Percentiles rank a stretch among this genome's conserved stretches.
Evolutionary conservation across 306 rosid species (phyloP).

Genomic region (Cucurbita pepo): DNA sequence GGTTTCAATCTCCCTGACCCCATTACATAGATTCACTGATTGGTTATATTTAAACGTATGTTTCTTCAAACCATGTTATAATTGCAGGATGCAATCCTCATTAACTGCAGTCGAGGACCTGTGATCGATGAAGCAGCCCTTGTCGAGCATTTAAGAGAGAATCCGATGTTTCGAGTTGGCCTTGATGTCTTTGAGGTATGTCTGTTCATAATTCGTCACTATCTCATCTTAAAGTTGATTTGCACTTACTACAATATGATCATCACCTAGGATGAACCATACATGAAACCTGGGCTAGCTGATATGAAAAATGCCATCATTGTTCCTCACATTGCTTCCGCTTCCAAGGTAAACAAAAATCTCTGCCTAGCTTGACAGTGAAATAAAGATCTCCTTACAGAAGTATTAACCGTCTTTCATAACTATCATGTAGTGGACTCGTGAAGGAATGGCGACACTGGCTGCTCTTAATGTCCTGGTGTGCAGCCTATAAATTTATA

Average conservation of each 20-base stretch:
- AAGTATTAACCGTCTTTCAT: neutral
- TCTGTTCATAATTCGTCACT: neutral
- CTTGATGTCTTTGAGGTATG: slow-evolving; percentile 93
- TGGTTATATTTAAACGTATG: neutral
- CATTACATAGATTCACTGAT: neutral
- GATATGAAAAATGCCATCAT: slow-evolving; percentile 88
- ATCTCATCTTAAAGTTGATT: neutral
- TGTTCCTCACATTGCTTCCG: slow-evolving; percentile 98
- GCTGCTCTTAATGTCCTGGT: slow-evolving; percentile 99
- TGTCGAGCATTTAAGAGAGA: slow-evolving; percentile 69
- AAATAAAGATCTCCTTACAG: neutral
- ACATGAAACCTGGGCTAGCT: slow-evolving; percentile 95
- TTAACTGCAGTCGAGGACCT: slow-evolving; percentile 96
- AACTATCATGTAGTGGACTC: slow-evolving; percentile 69
- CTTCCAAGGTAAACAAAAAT: slow-evolving; percentile 59
- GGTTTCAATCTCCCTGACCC: neutral
- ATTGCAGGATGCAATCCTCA: slow-evolving; percentile 74
- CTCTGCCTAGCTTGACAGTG: neutral
- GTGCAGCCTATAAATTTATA: slow-evolving; percentile 5
- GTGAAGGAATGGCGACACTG: slow-evolving; percentile 98
- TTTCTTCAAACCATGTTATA: neutral
- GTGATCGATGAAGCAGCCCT: slow-evolving; percentile 92
- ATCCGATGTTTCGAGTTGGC: slow-evolving; percentile 94
- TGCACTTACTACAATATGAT: neutral
- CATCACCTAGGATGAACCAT: slow-evolving; percentile 66